Evolutionary conservation across 83 land plant genomes (phyloP).

Genomic region (Picea abies): DNA sequence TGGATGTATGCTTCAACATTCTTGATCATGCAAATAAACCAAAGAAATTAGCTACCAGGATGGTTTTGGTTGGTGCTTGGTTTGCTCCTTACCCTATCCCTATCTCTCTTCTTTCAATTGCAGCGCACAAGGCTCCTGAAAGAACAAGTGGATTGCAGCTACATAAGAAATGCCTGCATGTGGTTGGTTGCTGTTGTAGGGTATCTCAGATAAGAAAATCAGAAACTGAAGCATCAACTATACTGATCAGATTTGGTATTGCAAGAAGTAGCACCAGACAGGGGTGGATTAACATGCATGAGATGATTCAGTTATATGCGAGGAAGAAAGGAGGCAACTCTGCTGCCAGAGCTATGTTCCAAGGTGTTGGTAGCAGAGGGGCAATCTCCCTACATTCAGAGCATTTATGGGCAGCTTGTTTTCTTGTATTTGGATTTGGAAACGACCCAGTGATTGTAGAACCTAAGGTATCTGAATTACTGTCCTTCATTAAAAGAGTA

Average conservation of each 20-base stretch:
- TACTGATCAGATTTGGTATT: constrained; percentile 65
- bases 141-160: constrained; percentile 20
- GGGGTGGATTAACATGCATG: constrained; percentile 64
- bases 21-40: constrained; percentile 76
- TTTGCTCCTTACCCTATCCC: constrained; percentile 80
- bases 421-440: constrained; percentile 72
- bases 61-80: constrained; percentile 85
- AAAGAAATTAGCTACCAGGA: constrained; percentile 66
- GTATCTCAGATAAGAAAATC: constrained; percentile 52
- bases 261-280: constrained; percentile 56
- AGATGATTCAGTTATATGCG: constrained; percentile 75
- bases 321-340: constrained; percentile 52
- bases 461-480: constrained; percentile 66
- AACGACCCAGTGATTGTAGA: too few species aligned
- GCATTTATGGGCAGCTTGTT: constrained; percentile 92
- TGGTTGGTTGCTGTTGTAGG: constrained; percentile 41
- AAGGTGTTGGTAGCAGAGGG: constrained; percentile 54
- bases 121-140: constrained; percentile 57
- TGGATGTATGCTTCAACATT: constrained; percentile 82
- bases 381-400: constrained; percentile 47
- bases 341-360: constrained; percentile 69
- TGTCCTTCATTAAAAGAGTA: constrained; percentile 59
- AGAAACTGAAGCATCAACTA: constrained; percentile 70
- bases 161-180: constrained; percentile 33
- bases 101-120: constrained; percentile 57